These are phyloP conservation scores for Verticillium tricorpus DNA, from an alignment of 2,329 filamentous ascomycete genomes.

Conservation along the genomic window DNA sequence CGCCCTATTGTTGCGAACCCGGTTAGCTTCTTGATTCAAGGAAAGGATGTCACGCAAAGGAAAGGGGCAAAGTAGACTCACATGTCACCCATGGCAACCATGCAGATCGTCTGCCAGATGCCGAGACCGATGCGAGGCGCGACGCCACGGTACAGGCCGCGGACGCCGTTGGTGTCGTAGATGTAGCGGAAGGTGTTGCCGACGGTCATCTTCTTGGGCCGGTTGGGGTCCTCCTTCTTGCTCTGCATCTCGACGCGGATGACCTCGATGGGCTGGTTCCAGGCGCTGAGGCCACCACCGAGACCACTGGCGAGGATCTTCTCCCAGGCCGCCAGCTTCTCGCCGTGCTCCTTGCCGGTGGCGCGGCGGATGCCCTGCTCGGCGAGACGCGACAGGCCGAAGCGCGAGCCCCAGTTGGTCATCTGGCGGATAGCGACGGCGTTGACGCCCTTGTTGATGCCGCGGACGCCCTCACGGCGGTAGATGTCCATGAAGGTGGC, in stretches of 20 bases:
- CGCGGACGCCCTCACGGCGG: constrained; percentile 84
- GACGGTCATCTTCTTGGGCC: constrained; percentile 98
- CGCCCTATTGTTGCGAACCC: constrained; percentile 38
- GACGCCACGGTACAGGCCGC: constrained; percentile 93
- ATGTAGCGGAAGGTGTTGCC: constrained; percentile 84
- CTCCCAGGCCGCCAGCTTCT: constrained; percentile 75
- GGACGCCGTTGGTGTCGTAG: constrained; percentile 81
- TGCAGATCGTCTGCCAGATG: constrained; percentile 99
- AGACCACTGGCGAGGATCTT: constrained; percentile 84
- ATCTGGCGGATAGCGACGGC: constrained; percentile 98
- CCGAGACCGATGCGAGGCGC: constrained; percentile 89
- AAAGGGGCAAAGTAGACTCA: constrained; percentile 45
- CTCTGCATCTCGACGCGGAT: constrained; percentile 99
- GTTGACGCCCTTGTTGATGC: constrained; percentile 98
- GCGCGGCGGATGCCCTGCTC: constrained; percentile 79
- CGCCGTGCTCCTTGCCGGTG: constrained; percentile 73
- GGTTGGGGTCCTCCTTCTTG: constrained; percentile 96
- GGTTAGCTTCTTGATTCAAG: neutral
- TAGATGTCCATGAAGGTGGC: constrained; percentile 97
- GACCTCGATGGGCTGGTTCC: constrained; percentile 99
- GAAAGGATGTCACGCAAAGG: neutral
- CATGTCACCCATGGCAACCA: constrained; percentile 99
- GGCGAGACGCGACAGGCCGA: constrained; percentile 86
- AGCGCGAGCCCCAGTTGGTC: constrained; percentile 98
- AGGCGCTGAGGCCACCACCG: constrained; percentile 91